phyloP scores from a whole-genome alignment of 179 eudicot genomes.

The Drosera spatulata region DNA sequence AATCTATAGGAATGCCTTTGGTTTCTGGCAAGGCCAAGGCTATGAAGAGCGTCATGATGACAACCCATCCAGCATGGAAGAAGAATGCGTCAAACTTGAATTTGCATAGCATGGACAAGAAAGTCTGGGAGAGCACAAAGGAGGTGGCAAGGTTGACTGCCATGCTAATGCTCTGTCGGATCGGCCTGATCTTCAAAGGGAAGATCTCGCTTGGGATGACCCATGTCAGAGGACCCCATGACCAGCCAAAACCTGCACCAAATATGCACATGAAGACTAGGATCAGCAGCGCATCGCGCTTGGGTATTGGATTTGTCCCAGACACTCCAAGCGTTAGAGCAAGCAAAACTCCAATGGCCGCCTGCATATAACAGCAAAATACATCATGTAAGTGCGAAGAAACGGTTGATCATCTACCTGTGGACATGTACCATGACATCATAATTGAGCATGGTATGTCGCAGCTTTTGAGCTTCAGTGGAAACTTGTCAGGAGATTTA shows the following conservation, averaged over 20 bases:
- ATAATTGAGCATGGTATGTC: not conserved
- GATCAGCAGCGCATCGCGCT: slow-evolving; percentile 13
- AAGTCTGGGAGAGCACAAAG: slow-evolving; percentile 11
- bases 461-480: too few species aligned
- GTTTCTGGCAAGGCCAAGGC: not conserved
- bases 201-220: slow-evolving; percentile 50
- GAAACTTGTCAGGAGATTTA: too few species aligned
- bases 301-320: slow-evolving; percentile 15
- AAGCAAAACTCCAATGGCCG: slow-evolving; percentile 14
- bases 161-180: slow-evolving; percentile 37
- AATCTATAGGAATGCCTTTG: not conserved
- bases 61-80: not conserved
- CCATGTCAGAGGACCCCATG: slow-evolving; percentile 60
- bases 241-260: slow-evolving; percentile 54
- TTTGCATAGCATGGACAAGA: not conserved
- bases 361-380: slow-evolving; percentile 2
- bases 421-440: not conserved
- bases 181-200: slow-evolving; percentile 33
- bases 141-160: slow-evolving; percentile 30
- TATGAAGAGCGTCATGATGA: too few species aligned
- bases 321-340: slow-evolving; percentile 16
- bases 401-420: not conserved
- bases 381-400: not conserved
- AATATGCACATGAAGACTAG: slow-evolving; percentile 38
- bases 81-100: not conserved